A percentile compares a stretch with the other conserved stretches of the same genome.
Evolutionary conservation across 306 rosid genomes (phyloP).

Genomic region (barrel medic (Medicago truncatula)): MtrunA17r5.0-ANR NC_053048.1:44666001-44666500

Average conservation of each 20-base stretch:
- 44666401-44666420: slow-evolving; percentile 1
- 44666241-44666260: not conserved
- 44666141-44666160: not conserved
- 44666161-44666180: not conserved
- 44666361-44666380: not conserved
- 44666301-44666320: not conserved
- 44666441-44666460: no score
- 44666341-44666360: not conserved
- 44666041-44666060: not conserved
- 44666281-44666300: not conserved
- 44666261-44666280: no score
- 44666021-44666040: not conserved
- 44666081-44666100: not conserved
- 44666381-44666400: not conserved
- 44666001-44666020: not conserved
- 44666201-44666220: not conserved
- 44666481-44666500: not conserved
- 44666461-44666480: no score
- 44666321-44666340: not conserved
- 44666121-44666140: not conserved
- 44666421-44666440: slow-evolving; percentile 18
- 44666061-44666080: not conserved
- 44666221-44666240: not conserved
- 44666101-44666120: not conserved
- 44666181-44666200: not conserved